These are phyloP conservation scores for Epichloe gansuensis DNA, from an alignment of 2,329 filamentous ascomycete genomes.

Conservation along the genomic window DNA sequence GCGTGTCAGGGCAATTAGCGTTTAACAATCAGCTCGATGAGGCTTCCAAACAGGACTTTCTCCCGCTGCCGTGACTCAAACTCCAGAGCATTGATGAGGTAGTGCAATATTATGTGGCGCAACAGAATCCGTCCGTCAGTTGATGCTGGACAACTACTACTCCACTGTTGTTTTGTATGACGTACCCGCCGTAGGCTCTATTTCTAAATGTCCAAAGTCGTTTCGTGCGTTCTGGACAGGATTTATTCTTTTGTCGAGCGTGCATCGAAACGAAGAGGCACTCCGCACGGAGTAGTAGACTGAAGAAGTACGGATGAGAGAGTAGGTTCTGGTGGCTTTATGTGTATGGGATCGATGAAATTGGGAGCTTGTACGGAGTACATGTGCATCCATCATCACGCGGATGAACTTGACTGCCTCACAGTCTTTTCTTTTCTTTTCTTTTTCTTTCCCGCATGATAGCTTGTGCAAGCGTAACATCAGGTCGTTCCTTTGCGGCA, in stretches of 20 bases:
- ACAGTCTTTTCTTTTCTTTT: not conserved
- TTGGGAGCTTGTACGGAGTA: not conserved
- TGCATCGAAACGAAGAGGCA: not conserved
- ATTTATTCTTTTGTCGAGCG: too few relatives aligned
- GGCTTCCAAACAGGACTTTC: not conserved
- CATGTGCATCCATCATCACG: not conserved
- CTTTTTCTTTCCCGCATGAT: not conserved
- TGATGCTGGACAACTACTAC: not conserved
- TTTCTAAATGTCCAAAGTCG: not conserved
- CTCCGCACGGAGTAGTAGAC: too few relatives aligned
- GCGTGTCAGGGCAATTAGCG: too few relatives aligned
- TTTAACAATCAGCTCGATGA: too few relatives aligned
- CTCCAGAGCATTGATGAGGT: not conserved
- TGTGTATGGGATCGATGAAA: not conserved
- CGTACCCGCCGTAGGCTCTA: not conserved
- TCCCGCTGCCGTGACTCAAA: not conserved
- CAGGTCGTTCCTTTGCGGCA: too few relatives aligned
- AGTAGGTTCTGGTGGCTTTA: not conserved
- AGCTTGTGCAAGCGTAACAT: too few relatives aligned
- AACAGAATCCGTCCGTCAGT: not conserved
- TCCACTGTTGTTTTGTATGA: not conserved
- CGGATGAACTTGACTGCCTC: not conserved
- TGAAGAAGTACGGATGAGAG: not conserved
- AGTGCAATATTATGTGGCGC: not conserved
- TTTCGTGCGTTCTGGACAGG: too few relatives aligned